Conservation (phyloP, 495 filamentous ascomycete genomes). For the Tuber umbilicatum region DNA sequence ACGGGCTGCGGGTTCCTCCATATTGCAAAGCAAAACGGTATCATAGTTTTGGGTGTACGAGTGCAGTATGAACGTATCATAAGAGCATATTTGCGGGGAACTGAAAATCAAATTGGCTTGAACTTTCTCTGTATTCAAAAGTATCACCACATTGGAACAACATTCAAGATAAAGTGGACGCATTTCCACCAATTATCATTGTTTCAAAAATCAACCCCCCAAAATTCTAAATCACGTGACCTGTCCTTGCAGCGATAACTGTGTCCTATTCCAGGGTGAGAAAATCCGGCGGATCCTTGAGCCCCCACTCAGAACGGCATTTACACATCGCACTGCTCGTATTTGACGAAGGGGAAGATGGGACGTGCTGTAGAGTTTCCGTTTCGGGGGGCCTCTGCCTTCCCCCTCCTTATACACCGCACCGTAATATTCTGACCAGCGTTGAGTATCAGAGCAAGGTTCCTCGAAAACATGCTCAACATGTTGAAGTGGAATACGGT, state of each 20-base stretch:
- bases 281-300: background rate
- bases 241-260: background rate
- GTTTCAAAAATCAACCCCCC: background rate
- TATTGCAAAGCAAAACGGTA: background rate
- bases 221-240: background rate
- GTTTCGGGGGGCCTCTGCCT: background rate
- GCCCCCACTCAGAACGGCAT: background rate
- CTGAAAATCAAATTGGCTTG: background rate
- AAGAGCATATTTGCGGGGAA: background rate
- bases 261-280: background rate
- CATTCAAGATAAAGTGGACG: background rate
- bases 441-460: background rate
- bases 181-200: background rate
- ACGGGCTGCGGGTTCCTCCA: background rate
- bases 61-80: no score
- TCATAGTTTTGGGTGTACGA: background rate
- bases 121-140: background rate
- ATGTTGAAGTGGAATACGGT: background rate
- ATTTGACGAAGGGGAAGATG: background rate
- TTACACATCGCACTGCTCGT: background rate
- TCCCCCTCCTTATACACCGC: background rate
- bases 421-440: background rate
- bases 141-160: background rate
- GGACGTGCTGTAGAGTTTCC: background rate
- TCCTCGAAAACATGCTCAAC: background rate